phyloP scores from a whole-genome alignment of 2,329 filamentous ascomycete genomes.

The Neonectria faginata region DNA sequence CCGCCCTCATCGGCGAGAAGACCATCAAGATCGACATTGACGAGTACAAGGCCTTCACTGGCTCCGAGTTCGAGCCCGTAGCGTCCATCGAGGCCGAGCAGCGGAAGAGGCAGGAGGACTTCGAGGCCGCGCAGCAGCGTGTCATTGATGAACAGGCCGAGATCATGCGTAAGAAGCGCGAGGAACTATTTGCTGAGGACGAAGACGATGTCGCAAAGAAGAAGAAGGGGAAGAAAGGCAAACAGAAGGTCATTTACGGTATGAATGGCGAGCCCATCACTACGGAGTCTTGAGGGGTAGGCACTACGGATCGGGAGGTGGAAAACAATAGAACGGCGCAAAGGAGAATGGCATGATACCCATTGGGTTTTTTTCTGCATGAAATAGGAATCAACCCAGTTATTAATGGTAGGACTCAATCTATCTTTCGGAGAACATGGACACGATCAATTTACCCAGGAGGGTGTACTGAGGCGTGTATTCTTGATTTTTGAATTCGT shows the following conservation, averaged over 20 bases:
- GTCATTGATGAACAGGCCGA: slow-evolving; percentile 61
- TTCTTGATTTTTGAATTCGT: slow-evolving; percentile 34
- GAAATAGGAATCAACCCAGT: slow-evolving; percentile 16
- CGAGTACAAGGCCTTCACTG: slow-evolving; percentile 68
- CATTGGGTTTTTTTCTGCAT: slow-evolving; percentile 38
- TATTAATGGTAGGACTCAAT: slow-evolving; percentile 26
- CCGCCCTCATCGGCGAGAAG: slow-evolving; percentile 71
- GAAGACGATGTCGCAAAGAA: slow-evolving; percentile 48
- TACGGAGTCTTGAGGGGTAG: slow-evolving; percentile 34
- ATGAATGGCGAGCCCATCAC: slow-evolving; percentile 53
- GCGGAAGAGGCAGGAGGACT: slow-evolving; percentile 58
- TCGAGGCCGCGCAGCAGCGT: slow-evolving; percentile 58
- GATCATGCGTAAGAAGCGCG: slow-evolving; percentile 60
- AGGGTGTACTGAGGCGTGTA: slow-evolving; percentile 14
- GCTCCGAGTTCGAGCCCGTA: slow-evolving; percentile 65
- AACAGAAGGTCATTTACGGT: slow-evolving; percentile 51
- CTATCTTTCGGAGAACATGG: slow-evolving; percentile 17
- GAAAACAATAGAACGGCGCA: slow-evolving; percentile 36
- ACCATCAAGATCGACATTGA: slow-evolving; percentile 69
- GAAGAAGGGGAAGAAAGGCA: slow-evolving; percentile 51
- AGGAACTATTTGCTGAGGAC: slow-evolving; percentile 61
- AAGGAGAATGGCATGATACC: slow-evolving; percentile 43
- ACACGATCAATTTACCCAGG: slow-evolving; percentile 12
- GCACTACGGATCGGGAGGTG: not conserved
- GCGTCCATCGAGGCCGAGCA: slow-evolving; percentile 68